Percentiles rank a stretch among this genome's conserved stretches.
phyloP scores from a whole-genome alignment of 1,139 yeast species.

The Yamadazyma songkhlaensis region DNA sequence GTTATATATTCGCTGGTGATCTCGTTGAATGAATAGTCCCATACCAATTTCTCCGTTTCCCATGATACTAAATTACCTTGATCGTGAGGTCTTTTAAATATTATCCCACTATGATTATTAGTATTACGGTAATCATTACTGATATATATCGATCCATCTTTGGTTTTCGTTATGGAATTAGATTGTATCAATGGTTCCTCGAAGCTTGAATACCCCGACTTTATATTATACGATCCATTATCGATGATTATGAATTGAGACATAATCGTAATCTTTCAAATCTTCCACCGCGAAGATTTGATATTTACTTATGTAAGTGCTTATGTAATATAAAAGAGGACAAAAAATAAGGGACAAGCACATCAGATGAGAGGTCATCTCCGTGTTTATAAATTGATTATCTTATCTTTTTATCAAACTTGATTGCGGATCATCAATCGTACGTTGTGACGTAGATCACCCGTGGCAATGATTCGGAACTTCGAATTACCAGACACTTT shows the following conservation, averaged over 20 bases:
- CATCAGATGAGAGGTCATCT: too few relatives aligned
- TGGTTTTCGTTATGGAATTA: conserved; percentile 72
- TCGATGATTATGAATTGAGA: conserved; percentile 50
- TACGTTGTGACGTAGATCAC: too few relatives aligned
- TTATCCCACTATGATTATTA: conserved; percentile 72
- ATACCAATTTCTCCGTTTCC: conserved; percentile 88
- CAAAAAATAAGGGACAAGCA: too few relatives aligned
- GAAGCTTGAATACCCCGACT: conserved; percentile 54
- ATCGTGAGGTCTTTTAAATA: conserved; percentile 79
- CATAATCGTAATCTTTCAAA: neutral
- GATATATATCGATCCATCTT: conserved; percentile 69
- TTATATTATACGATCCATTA: conserved; percentile 84
- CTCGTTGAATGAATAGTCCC: conserved; percentile 70
- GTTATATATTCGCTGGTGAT: conserved; percentile 9
- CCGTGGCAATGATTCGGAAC: too few relatives aligned
- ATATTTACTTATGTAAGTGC: neutral
- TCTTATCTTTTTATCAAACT: too few relatives aligned
- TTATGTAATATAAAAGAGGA: too few relatives aligned
- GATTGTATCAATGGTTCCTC: conserved; percentile 49
- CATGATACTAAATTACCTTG: conserved; percentile 87
- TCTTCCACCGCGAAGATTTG: neutral
- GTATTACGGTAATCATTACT: conserved; percentile 68
- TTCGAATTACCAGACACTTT: too few relatives aligned
- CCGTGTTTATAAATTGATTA: too few relatives aligned
- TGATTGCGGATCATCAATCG: too few relatives aligned